phyloP scores from a whole-genome alignment of 2,329 filamentous ascomycete species.

The Botrytis paeoniae region DNA sequence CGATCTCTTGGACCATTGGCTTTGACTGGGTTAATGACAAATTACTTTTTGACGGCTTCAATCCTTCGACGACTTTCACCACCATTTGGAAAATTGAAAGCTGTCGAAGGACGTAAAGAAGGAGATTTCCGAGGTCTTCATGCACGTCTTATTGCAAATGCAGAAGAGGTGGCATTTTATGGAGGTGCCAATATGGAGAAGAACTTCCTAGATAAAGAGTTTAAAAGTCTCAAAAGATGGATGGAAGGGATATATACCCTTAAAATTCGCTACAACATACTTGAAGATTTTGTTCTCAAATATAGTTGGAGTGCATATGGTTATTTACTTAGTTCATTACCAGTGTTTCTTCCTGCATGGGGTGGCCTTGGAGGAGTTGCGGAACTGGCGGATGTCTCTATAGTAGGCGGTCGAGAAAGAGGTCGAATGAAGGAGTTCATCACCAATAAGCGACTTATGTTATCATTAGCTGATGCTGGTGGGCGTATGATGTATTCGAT shows the following conservation, averaged over 20 bases:
- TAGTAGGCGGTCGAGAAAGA: conserved; percentile 63
- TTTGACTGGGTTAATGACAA: conserved; percentile 78
- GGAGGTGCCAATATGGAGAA: conserved; percentile 94
- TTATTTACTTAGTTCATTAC: conserved; percentile 87
- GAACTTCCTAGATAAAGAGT: conserved; percentile 85
- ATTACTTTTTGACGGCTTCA: conserved; percentile 92
- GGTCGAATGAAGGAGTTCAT: conserved; percentile 98
- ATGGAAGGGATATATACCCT: conserved; percentile 99
- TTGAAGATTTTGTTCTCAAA: conserved; percentile 96
- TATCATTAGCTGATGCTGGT: conserved; percentile 92
- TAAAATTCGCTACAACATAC: conserved; percentile 97
- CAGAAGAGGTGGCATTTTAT: conserved; percentile 97
- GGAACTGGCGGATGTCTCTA: conserved; percentile 56
- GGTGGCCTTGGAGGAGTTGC: conserved; percentile 74
- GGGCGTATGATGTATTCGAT: conserved; percentile 99
- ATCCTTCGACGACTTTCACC: conserved; percentile 85
- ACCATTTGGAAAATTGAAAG: conserved; percentile 94
- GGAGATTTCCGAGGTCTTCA: conserved; percentile 92
- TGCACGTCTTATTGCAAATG: conserved; percentile 89
- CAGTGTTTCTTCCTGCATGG: conserved; percentile 92
- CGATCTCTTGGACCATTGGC: conserved; percentile 86
- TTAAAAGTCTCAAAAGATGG: conserved; percentile 88
- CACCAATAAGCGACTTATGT: conserved; percentile 97
- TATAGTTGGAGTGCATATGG: conserved; percentile 99
- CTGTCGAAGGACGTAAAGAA: conserved; percentile 90